Evolutionary conservation across 1,139 yeast species (phyloP), one percentile per base, ranked within the genome.

Genomic region (Torulaspora globosa): DNA sequence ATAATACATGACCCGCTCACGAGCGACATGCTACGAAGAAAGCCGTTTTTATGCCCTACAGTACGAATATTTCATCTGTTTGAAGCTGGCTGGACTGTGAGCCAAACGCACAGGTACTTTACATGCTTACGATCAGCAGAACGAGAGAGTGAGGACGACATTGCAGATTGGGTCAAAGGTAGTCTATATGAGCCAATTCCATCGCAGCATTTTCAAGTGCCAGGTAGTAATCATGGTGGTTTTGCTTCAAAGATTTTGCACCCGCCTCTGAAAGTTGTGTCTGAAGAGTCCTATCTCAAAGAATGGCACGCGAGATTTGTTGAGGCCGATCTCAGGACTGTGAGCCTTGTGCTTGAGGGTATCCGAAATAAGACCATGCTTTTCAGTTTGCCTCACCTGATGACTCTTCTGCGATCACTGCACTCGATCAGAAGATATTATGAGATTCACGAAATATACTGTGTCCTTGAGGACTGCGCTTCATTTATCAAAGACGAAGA

Each of bases 361-460:
- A 41, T 48, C 14, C 39, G 29, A 24, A 39, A 36, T 15, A 43
- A 48, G 12, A 41, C 47, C 31, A 37, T 36, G 3, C 19, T 51
- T 8, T 61, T 60, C 39, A 44, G 49, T 6, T 30, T 50, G 6
- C 18, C 48, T 2, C 65, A 62, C 40, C 28, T 61, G 19, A 33
- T 41, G 21, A 21, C 44, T 3, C 46, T 62, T 15, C n/a, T 59
- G 7, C 12, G 40, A 24, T 39, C 53, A 10, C 40, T 60, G 18
- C 33, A 50, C 15, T 30, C 19, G 2, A 45, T 44, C 18, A 43
- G 50, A 27, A 47, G 49, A 14, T 41, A 41, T n/a, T 48, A 51
- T 18, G 59, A 59, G 7, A 57, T 59, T n/a, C 56, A 59, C 44
- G 43, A 43, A 27, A 35, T 60, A 27, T 58, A 51, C 44, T 21